A percentile compares a stretch with the other conserved stretches of the same genome.
These are phyloP conservation scores for Trichosporon asahii DNA, from an alignment of 1,284 basidiomycete species.

Conservation along the genomic window DNA sequence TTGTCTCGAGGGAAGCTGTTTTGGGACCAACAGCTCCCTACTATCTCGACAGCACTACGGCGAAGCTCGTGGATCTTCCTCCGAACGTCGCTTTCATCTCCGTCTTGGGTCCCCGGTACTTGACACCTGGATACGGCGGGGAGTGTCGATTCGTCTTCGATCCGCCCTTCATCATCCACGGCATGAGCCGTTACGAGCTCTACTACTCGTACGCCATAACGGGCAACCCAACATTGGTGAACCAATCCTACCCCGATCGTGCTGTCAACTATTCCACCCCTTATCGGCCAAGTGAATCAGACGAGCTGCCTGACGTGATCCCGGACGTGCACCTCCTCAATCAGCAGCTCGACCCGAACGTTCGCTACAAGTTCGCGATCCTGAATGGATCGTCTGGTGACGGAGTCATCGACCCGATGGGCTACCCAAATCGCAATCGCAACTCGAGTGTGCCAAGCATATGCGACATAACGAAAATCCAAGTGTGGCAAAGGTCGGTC, in stretches of 20 bases:
- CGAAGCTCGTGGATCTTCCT: neutral
- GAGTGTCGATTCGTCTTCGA: neutral
- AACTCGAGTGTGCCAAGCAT: too few species aligned
- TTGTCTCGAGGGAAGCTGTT: too few species aligned
- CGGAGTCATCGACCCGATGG: neutral
- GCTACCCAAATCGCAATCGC: too few species aligned
- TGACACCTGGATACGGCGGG: neutral
- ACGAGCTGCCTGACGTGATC: neutral
- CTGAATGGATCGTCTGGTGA: neutral
- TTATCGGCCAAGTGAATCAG: neutral
- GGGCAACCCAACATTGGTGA: neutral
- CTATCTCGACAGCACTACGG: neutral
- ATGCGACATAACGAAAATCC: too few species aligned
- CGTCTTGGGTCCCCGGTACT: neutral
- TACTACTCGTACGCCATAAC: neutral
- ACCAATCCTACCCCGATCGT: neutral
- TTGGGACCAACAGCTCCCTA: too few species aligned
- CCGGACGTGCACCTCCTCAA: neutral
- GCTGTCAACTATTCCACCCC: neutral
- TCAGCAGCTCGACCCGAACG: neutral
- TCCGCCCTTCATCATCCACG: neutral
- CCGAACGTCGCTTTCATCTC: neutral
- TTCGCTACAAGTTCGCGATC: neutral
- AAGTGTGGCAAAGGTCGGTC: too few species aligned
- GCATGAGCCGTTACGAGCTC: neutral